These are phyloP conservation scores for Ophiostoma triangulosporum DNA, from an alignment of 2,329 filamentous ascomycete genomes.

Conservation along the genomic window DNA sequence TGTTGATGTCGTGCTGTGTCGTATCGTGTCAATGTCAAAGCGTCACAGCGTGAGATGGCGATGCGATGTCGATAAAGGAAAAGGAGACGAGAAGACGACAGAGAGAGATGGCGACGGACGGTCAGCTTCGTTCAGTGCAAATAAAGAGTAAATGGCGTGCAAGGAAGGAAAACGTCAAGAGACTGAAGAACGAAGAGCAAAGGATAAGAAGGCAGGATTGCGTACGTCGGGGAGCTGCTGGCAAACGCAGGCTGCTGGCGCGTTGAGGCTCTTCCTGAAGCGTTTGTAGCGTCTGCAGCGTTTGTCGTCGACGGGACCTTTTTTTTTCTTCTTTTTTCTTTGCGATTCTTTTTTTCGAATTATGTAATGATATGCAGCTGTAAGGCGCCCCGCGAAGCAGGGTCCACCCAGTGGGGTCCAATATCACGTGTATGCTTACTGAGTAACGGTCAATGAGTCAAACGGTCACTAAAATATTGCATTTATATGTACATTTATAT, in stretches of 20 bases:
- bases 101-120: not conserved
- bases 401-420: not conserved
- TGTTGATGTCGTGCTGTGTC: not conserved
- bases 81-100: not conserved
- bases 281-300: not conserved
- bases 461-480: too few relatives aligned
- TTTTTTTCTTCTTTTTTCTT: not conserved
- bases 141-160: not conserved
- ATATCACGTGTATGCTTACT: not conserved
- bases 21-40: not conserved
- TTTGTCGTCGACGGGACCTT: not conserved
- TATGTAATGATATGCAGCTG: slow-evolving; percentile 1
- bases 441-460: too few relatives aligned
- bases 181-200: not conserved
- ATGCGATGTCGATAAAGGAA: not conserved
- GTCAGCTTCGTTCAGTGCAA: too few relatives aligned
- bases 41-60: not conserved
- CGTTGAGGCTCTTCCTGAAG: not conserved
- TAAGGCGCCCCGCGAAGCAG: not conserved
- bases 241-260: slow-evolving; percentile 1
- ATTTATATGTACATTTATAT: too few relatives aligned
- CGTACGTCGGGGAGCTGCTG: not conserved
- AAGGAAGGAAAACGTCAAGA: not conserved
- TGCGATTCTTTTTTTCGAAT: not conserved
- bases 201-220: not conserved